Evolutionary conservation across 805 yeast genomes (phyloP).

Genomic region (Monosporozyma solicola): DNA sequence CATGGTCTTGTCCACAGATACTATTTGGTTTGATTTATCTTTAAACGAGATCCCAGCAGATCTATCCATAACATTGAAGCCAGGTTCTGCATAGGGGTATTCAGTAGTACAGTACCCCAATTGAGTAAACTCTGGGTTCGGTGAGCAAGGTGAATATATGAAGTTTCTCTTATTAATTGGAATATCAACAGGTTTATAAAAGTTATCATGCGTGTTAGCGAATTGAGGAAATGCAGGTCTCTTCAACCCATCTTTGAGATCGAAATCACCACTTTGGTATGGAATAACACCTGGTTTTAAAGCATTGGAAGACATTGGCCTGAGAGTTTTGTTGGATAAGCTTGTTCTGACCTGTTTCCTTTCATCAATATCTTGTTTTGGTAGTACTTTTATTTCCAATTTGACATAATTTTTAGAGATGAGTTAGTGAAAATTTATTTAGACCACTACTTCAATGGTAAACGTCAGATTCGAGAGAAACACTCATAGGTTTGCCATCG

Average conservation of each 20-base stretch:
- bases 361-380: background rate
- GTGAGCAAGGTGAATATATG: conserved; percentile 70
- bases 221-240: conserved; percentile 20
- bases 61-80: conserved; percentile 41
- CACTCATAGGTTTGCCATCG: background rate
- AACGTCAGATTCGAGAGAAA: background rate
- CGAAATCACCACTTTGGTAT: conserved; percentile 23
- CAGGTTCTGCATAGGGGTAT: conserved; percentile 43
- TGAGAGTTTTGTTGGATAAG: too few species aligned
- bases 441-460: background rate
- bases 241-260: background rate
- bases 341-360: too few species aligned
- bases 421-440: background rate
- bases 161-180: conserved; percentile 76
- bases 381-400: background rate
- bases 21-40: conserved; percentile 24
- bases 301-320: background rate
- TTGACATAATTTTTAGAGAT: background rate
- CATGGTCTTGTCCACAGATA: conserved; percentile 44
- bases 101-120: conserved; percentile 66
- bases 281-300: conserved; percentile 25
- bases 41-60: conserved; percentile 46
- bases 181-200: conserved; percentile 49
- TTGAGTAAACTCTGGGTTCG: conserved; percentile 50
- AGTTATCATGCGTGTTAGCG: conserved; percentile 12